These are phyloP conservation scores for Tolypocladium tropicale DNA, from an alignment of 2,329 filamentous ascomycete species.

Conservation along the genomic window DNA sequence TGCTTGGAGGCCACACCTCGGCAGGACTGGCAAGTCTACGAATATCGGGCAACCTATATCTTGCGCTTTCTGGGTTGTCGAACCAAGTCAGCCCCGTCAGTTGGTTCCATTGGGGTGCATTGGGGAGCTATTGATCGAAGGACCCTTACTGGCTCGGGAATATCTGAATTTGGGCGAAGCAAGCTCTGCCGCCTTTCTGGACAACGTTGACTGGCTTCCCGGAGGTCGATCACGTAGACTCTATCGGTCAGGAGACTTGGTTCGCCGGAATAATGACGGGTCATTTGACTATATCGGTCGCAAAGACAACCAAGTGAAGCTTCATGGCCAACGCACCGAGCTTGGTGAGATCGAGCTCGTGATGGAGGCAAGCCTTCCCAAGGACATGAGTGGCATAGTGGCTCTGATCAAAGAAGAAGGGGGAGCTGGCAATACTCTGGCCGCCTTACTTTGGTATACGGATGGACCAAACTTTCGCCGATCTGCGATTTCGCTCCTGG, in stretches of 20 bases:
- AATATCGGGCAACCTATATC: neutral
- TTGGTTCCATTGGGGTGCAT: conserved; percentile 17
- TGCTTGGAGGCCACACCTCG: neutral
- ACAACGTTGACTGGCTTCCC: neutral
- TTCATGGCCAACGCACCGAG: conserved; percentile 45
- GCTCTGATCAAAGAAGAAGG: neutral
- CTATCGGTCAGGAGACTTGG: conserved; percentile 39
- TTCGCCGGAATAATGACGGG: conserved; percentile 27
- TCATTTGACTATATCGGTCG: conserved; percentile 34
- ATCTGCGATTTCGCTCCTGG: conserved; percentile 1
- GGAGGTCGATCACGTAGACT: neutral
- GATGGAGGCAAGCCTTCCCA: neutral
- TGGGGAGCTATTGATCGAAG: conserved; percentile 24
- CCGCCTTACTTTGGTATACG: neutral
- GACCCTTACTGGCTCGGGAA: conserved; percentile 36
- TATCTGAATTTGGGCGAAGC: conserved; percentile 38
- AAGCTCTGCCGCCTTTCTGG: conserved; percentile 18
- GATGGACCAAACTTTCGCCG: neutral
- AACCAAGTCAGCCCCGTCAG: conserved; percentile 10
- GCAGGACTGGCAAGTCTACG: neutral
- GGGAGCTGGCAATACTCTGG: neutral
- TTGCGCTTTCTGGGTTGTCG: conserved; percentile 15
- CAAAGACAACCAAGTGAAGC: conserved; percentile 46
- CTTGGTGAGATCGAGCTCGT: conserved; percentile 18
- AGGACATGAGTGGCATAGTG: neutral